Conservation (phyloP, 768 basidiomycete genomes). For the Mycena polygramma region DNA sequence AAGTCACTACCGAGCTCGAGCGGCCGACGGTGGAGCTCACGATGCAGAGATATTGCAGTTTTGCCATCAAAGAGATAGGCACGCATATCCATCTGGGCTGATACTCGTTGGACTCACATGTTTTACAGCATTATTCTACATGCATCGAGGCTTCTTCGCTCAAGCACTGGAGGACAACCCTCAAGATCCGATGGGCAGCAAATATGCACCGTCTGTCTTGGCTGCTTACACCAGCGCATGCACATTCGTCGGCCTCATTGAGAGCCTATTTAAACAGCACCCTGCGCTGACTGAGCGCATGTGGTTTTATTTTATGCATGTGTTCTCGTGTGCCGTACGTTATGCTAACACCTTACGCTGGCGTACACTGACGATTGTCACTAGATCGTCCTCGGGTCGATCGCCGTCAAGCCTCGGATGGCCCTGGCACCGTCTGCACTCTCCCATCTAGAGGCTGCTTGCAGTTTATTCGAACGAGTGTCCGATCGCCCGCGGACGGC, state of each 20-base stretch:
- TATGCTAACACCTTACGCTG: neutral
- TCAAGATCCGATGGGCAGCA: slow-evolving; percentile 76
- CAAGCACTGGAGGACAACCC: slow-evolving; percentile 75
- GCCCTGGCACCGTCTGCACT: slow-evolving; percentile 74
- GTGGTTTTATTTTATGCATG: slow-evolving; percentile 82
- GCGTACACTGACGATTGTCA: slow-evolving; percentile 18
- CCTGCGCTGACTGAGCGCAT: slow-evolving; percentile 75
- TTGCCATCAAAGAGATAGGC: slow-evolving; percentile 80
- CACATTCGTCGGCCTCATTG: slow-evolving; percentile 74
- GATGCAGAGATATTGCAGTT: slow-evolving; percentile 76
- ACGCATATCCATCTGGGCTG: slow-evolving; percentile 35
- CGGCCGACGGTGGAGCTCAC: slow-evolving; percentile 68
- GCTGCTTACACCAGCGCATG: slow-evolving; percentile 80
- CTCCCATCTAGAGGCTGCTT: slow-evolving; percentile 76
- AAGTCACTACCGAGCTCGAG: slow-evolving; percentile 54
- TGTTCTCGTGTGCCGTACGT: slow-evolving; percentile 78
- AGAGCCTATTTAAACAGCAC: slow-evolving; percentile 75
- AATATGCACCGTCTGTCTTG: slow-evolving; percentile 75
- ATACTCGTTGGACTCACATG: slow-evolving; percentile 22
- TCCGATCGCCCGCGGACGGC: slow-evolving; percentile 65
- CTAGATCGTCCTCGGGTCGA: slow-evolving; percentile 79
- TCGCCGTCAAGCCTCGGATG: slow-evolving; percentile 74
- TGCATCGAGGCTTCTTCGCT: slow-evolving; percentile 83
- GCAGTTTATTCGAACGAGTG: slow-evolving; percentile 68
- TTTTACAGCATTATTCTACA: slow-evolving; percentile 71